A percentile compares a stretch with the other conserved stretches of the same genome.
Conservation (phyloP, 1,139 yeast genomes). For the Lodderomyces pseudojiufengensis region DNA sequence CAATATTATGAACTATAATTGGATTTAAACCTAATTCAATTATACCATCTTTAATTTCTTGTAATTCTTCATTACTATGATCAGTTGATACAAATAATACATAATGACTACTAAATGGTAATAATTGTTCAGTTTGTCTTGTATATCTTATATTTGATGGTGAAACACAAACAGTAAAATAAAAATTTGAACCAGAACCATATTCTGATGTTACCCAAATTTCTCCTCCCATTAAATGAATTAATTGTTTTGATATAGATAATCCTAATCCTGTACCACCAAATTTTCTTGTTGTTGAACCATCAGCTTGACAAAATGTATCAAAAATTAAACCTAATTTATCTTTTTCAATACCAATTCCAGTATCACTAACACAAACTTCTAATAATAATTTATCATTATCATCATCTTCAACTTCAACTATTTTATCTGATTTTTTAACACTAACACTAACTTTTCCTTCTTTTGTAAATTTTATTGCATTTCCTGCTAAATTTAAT, state of each 20-base stretch:
- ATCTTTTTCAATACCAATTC: slow-evolving; percentile 83
- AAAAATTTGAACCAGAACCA: slow-evolving; percentile 80
- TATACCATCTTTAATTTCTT: slow-evolving; percentile 41
- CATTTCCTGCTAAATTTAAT: slow-evolving; percentile 80
- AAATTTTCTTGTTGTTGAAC: slow-evolving; percentile 84
- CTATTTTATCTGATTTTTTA: slow-evolving; percentile 44
- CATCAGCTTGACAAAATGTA: slow-evolving; percentile 90
- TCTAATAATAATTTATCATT: slow-evolving; percentile 65
- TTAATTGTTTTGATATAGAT: slow-evolving; percentile 80
- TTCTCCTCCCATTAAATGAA: slow-evolving; percentile 87
- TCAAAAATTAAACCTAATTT: slow-evolving; percentile 81
- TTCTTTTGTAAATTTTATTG: slow-evolving; percentile 77
- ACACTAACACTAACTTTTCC: slow-evolving; percentile 73
- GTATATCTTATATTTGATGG: slow-evolving; percentile 66
- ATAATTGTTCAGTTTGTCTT: slow-evolving; percentile 63
- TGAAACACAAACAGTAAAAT: slow-evolving; percentile 72
- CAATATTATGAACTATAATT: slow-evolving; percentile 48
- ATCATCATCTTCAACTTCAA: slow-evolving; percentile 40
- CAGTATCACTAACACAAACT: slow-evolving; percentile 85
- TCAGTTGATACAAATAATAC: slow-evolving; percentile 67
- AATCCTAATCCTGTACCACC: slow-evolving; percentile 91
- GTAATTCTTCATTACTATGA: slow-evolving; percentile 50
- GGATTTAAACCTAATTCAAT: slow-evolving; percentile 46
- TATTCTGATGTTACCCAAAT: slow-evolving; percentile 83
- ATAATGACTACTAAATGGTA: slow-evolving; percentile 70